Evolutionary conservation across 2,329 filamentous ascomycete species (phyloP), one percentile per base, ranked within the genome.

Genomic region (Xylaria sp.): DNA sequence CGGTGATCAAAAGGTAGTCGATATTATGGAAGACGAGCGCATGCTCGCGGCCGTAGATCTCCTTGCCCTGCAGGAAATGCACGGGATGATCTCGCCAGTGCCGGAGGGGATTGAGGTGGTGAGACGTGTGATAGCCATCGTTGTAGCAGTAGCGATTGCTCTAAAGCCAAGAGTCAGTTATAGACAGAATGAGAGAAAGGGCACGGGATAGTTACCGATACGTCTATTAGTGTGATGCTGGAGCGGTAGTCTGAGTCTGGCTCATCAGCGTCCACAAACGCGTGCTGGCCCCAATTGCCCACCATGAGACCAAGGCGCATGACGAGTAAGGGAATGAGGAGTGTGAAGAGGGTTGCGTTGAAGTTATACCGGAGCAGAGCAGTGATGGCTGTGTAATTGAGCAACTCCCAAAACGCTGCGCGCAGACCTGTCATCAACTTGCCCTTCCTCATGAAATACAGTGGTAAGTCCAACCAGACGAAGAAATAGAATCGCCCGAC

Each of bases 201-300:
- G 13, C 13, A 13, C 2, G 66, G 28, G n/a, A 18, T 62, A 82
- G 90, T 82, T 85, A 94, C 92, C 7, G 90, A 85, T 7, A 94
- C 91, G 75, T 95, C 92, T 64, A 95, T 90, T 28, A 95, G 78
- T 0, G 92, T 94, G 72, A 94, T 92, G 78, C 92, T 94, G 0
- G 91, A 93, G 43, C 92, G 85, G 75, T 90, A 94, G 76, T 95
- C 92, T 0, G 91, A 94, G 75, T 92, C 88, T 0, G 92, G 92
- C 73, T 93, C 90, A 13, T 88, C 82, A 23, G 90, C 87, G 74
- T 95, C 92, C 7, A 95, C 92, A 71, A 95, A 90, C 1, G 92
- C 92, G 78, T 95, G 92, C 78, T 95, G 92, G 3, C 91, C 92
- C 91, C 92, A 95, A 77, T 95, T 95, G 1, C 92, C 92, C 8